Evolutionary conservation across 2,329 filamentous ascomycete species (phyloP).

Genomic region (Fusarium bactridioides): DNA sequence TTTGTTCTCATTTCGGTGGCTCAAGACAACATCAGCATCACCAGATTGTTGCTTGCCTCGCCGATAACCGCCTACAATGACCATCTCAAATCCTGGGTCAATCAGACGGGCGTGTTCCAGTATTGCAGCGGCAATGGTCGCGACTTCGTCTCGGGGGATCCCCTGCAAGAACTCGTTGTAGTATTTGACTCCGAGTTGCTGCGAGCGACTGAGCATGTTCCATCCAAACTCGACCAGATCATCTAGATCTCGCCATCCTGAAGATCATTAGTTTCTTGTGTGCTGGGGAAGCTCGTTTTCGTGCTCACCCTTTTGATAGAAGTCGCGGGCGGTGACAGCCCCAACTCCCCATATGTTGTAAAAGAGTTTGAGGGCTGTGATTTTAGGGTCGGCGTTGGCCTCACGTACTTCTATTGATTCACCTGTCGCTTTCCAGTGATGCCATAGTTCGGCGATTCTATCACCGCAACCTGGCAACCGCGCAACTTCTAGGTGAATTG

Average conservation of each 20-base stretch:
- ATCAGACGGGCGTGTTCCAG: conserved; percentile 72
- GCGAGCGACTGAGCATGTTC: conserved; percentile 75
- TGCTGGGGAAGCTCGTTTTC: neutral
- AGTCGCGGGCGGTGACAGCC: conserved; percentile 79
- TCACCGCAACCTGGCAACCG: conserved; percentile 80
- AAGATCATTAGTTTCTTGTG: neutral
- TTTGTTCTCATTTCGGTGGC: conserved; percentile 73
- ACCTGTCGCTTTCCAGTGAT: conserved; percentile 73
- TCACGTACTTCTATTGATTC: conserved; percentile 69
- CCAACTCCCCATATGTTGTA: conserved; percentile 94
- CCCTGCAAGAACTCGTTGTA: conserved; percentile 82
- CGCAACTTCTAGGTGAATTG: conserved; percentile 51
- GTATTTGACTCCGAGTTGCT: conserved; percentile 94
- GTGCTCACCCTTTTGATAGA: conserved; percentile 69
- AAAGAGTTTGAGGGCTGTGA: conserved; percentile 74
- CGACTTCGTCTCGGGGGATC: conserved; percentile 78
- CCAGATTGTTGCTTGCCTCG: conserved; percentile 77
- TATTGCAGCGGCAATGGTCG: conserved; percentile 70
- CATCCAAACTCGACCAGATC: conserved; percentile 87
- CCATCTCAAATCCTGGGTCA: conserved; percentile 61
- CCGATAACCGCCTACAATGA: conserved; percentile 81
- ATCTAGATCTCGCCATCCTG: conserved; percentile 81
- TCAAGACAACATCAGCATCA: conserved; percentile 87
- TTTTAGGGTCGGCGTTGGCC: conserved; percentile 68
- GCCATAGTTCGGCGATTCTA: conserved; percentile 80